Conservation (phyloP, 2,329 filamentous ascomycete genomes). For the Exserohilum rostratum region DNA sequence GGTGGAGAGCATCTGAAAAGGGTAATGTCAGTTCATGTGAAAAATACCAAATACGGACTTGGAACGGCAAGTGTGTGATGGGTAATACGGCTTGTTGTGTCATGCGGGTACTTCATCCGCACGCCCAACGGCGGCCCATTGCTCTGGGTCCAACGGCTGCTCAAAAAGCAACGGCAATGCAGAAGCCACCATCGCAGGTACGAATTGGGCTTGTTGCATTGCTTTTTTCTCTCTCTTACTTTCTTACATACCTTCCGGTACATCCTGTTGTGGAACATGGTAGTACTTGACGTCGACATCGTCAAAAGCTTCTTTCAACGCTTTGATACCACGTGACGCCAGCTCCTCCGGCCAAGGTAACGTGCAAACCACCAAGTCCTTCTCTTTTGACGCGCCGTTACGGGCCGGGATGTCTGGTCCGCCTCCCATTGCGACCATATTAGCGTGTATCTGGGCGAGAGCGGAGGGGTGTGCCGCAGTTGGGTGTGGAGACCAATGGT, state of each 20-base stretch:
- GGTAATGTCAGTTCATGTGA: too few relatives aligned
- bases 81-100: not conserved
- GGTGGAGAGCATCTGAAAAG: constrained; percentile 47
- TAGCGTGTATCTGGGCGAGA: not conserved
- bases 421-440: constrained; percentile 54
- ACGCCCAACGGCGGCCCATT: not conserved
- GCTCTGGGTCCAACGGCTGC: not conserved
- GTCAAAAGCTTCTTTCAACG: constrained; percentile 38
- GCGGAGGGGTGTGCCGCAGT: not conserved
- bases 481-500: too few relatives aligned
- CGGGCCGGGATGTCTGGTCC: constrained; percentile 39
- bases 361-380: constrained; percentile 50
- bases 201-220: not conserved
- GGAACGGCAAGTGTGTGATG: too few relatives aligned
- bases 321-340: constrained; percentile 26
- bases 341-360: constrained; percentile 49
- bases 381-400: constrained; percentile 33
- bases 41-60: too few relatives aligned
- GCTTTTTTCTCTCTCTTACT: not conserved
- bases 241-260: constrained; percentile 51
- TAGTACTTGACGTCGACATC: constrained; percentile 42
- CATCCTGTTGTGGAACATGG: too few relatives aligned
- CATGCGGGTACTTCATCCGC: not conserved
- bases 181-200: not conserved
- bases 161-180: not conserved